Evolutionary conservation across 129 eudicot genomes (phyloP), one percentile per base, ranked within the genome.

Genomic region (Lonicera japonica): DNA sequence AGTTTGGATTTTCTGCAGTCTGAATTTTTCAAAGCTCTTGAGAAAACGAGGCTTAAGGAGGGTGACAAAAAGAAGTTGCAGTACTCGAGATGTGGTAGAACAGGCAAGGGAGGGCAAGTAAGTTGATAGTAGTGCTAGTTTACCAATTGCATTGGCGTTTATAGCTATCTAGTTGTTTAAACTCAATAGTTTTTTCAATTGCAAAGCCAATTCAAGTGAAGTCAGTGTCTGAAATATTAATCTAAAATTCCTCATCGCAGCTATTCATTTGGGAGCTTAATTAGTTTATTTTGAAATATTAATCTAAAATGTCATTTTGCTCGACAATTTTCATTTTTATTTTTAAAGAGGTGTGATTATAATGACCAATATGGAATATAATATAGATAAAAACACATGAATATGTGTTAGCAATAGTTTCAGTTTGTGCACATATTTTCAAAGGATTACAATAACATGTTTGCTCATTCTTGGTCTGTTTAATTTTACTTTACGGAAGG

Each of bases 91-190:
- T 92, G 98, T 65, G 98, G 98, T 68, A 87, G 98, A 84, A 92
- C 98, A 61, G 98, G 87, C 79, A 92, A 82, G 76, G 98, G 98
- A 76, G 98, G 98, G 58, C 98, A 92, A 79, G 98, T 92, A 82
- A 80, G 90, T 72, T 60, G 40, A 70, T 21, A 25, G 6, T 52
- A 58, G 67, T 40, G 68, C 19, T 57, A 21, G 48, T 58, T 29
- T 5, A n/a, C 12, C 22, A 34, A 23, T 34, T 39, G 55, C 20
- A 16, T 21, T 43, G 10, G 46, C n/a, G 5, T 54, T 15, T 50
- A 45, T 43, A 43, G 16, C 16, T 10, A 43, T 43, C 16, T 43
- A 1, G 50, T 43, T 43, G 50, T 43, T 43, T 43, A 55, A 21
- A 55, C 25, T 22, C n/a, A n/a, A 21, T 2, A 10, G 18, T 24